Evolutionary conservation across 148 eudicot species (phyloP).

Genomic region (Selenicereus undatus): DNA sequence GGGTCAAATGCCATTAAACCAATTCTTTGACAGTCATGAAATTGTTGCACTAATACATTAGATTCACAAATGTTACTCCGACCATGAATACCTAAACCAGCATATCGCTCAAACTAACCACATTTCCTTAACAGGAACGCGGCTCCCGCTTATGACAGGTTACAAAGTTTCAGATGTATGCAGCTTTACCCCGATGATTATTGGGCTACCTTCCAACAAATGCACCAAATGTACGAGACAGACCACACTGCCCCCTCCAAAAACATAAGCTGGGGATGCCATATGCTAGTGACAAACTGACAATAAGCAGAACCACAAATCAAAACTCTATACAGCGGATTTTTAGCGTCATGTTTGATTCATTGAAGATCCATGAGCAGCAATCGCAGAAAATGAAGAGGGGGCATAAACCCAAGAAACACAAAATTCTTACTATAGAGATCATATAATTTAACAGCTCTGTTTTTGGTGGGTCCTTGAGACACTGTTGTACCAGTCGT

Average conservation of each 20-base stretch:
- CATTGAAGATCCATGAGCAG: background rate
- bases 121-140: no score
- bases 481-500: no score
- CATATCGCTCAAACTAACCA: background rate
- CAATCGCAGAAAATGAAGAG: no score
- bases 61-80: conserved; percentile 4
- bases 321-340: background rate
- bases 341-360: background rate
- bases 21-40: background rate
- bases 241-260: background rate
- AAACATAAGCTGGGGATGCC: background rate
- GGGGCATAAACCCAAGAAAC: background rate
- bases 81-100: conserved; percentile 6
- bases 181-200: background rate
- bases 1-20: background rate
- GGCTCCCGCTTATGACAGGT: background rate
- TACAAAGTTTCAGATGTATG: background rate
- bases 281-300: no score
- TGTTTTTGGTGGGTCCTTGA: no score
- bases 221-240: background rate
- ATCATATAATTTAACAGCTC: background rate
- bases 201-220: background rate
- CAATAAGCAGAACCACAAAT: background rate
- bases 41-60: background rate
- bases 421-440: background rate